Evolutionary conservation across 805 yeast species (phyloP), one percentile per base, ranked within the genome.

Genomic region (Ogataea methylovora): DNA sequence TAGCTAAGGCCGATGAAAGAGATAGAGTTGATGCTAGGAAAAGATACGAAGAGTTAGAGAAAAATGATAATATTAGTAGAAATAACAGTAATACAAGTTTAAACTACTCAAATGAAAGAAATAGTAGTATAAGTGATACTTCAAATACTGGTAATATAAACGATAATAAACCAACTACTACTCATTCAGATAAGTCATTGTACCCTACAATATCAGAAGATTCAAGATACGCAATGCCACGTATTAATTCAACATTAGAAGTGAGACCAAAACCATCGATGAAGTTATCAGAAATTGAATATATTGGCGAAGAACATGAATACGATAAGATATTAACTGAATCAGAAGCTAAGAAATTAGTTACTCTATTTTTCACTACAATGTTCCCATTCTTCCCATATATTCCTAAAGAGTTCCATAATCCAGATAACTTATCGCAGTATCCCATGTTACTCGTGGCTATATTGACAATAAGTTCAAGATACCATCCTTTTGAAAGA

Each of bases 371-470:
- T 56, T 84, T 84, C 52, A 55, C 73, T 4, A 74, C 86, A 3
- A 72, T 88, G 77, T 94, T 85, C 55, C 96, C 95, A 2, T 88
- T 76, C 54, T 88, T 83, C 59, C 97, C 97, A 1, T 84, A 79
- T 51, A 69, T 90, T 26, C 95, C 96, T 1, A 62, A 67, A 21
- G 84, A 81, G 41, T 52, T 87, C 26, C 88, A 79, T 32, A 67
- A 74, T 35, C 73, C 84, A 0, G 71, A 73, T 29, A 73, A 70
- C 6, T 58, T 88, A 23, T 79, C 87, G 1, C 79, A 79, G 4
- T 83, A 84, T 54, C 95, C 96, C 2, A 76, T 88, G 41, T 63
- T 88, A 27, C 56, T 87, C 20, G 82, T 92, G 52, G 79, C 95
- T 1, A 76, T 88, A 10, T 60, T 88, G 29, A 84, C 96, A 1